A percentile compares a stretch with the other conserved stretches of the same genome.
Evolutionary conservation across 2,329 filamentous ascomycete genomes (phyloP).

Genomic region (Trichoderma atrobrunneum): DNA sequence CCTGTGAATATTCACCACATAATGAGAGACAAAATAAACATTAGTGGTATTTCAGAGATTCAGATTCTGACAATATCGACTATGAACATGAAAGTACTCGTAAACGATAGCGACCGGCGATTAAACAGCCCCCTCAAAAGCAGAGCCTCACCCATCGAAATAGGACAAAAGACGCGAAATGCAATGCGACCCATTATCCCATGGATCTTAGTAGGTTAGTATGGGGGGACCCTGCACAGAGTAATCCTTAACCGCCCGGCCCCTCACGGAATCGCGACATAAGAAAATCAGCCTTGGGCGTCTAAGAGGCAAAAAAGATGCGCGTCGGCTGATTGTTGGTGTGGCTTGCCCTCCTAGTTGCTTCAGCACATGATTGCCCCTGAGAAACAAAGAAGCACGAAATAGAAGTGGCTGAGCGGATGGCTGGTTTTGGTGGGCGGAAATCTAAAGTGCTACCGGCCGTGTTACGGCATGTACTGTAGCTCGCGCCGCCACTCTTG

Average conservation of each 20-base stretch:
- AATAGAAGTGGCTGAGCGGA: conserved; percentile 7
- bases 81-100: neutral
- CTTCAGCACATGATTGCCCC: neutral
- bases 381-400: neutral
- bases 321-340: neutral
- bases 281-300: conserved; percentile 13
- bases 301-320: neutral
- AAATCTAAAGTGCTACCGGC: neutral
- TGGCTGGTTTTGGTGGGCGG: neutral
- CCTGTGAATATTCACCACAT: neutral
- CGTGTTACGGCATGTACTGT: too few species aligned
- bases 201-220: neutral
- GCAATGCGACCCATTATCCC: neutral
- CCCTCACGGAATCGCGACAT: neutral
- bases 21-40: neutral
- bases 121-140: neutral
- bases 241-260: neutral
- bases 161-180: neutral
- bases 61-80: neutral
- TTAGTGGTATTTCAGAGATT: neutral
- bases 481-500: neutral
- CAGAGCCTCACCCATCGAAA: neutral
- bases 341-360: neutral
- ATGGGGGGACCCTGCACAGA: neutral
- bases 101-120: neutral